Conservation (phyloP, 208 protist genomes). For the Plasmodiophora brassicae region DNA sequence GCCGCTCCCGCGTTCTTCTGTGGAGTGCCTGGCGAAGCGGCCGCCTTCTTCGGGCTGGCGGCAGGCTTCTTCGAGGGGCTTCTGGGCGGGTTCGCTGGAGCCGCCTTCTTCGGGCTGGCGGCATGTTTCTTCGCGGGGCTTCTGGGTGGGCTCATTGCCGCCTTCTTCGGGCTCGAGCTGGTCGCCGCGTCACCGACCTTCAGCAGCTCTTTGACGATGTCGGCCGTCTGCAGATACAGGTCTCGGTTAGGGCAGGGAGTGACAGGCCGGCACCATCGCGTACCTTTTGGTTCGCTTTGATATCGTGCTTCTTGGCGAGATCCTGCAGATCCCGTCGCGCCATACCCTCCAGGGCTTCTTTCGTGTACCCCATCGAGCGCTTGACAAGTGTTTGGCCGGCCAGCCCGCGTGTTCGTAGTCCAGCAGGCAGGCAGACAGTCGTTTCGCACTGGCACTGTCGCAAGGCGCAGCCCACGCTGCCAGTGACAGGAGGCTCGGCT, state of each 20-base stretch:
- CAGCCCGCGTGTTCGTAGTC: no score
- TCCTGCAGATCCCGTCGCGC: neutral
- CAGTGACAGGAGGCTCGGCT: no score
- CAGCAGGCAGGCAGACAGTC: no score
- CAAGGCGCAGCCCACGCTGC: no score
- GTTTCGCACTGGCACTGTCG: no score
- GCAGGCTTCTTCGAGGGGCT: neutral
- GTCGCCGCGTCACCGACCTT: neutral
- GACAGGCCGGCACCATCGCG: neutral
- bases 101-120: neutral
- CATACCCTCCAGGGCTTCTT: neutral
- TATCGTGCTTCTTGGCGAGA: conserved; percentile 24
- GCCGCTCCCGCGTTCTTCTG: no score
- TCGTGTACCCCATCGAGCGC: neutral
- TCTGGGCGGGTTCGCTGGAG: neutral
- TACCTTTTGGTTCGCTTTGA: neutral
- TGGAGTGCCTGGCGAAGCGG: neutral
- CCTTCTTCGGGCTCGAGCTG: neutral
- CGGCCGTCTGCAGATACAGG: neutral
- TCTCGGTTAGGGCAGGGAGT: neutral
- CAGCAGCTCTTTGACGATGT: neutral
- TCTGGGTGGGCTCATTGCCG: neutral
- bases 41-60: neutral
- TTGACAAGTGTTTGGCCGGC: no score
- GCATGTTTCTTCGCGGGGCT: neutral